Evolutionary conservation across 129 eudicot species (phyloP), one percentile per base, ranked within the genome.

Genomic region (Chrysanthemum lavandulifolium): DNA sequence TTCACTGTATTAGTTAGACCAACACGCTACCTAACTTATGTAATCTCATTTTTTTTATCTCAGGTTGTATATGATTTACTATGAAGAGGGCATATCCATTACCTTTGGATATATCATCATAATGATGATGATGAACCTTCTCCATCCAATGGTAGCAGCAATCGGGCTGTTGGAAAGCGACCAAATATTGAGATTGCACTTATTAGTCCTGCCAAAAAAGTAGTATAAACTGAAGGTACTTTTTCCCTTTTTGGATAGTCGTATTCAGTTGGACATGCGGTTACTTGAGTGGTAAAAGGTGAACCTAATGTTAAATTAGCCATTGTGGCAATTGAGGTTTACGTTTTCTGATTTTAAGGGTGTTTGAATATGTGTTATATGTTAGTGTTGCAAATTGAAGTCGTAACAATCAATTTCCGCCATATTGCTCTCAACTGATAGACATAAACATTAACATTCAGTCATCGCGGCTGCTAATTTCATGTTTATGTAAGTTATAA

Each of bases 51-150:
- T 65, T 80, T 62, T 14, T 3, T 50, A 4, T 48, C 16, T 21
- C 48, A 80, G 84, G 47, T 64, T 80, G 67, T 76, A 36, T 45
- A 64, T 79, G 77, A 75, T 69, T 69, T 10, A 9, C 55, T 13
- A 87, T 82, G 94, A 84, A 82, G 86, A 77, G 86, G 73, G 59
- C 74, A 15, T 10, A 68, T 65, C 67, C 84, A 27, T 80, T 61
- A 47, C 61, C 80, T 6, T 81, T 88, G 52, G 95, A 81, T 63
- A 77, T 87, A 56, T 77, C 83, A 63, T 82, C 87, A 5, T 27
- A 89, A 87, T 43, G 92, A 84, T 40, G 77, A 78, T 49, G 73
- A 43, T 27, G 61, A 72, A 47, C 83, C 88, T 49, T 77, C 87
- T 70, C 62, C 85, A 25, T 80, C 95, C 43, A 82, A 84, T n/a